Base-by-base conservation (phyloP, 306 rosid species). In the Cicer cuneatum region DNA sequence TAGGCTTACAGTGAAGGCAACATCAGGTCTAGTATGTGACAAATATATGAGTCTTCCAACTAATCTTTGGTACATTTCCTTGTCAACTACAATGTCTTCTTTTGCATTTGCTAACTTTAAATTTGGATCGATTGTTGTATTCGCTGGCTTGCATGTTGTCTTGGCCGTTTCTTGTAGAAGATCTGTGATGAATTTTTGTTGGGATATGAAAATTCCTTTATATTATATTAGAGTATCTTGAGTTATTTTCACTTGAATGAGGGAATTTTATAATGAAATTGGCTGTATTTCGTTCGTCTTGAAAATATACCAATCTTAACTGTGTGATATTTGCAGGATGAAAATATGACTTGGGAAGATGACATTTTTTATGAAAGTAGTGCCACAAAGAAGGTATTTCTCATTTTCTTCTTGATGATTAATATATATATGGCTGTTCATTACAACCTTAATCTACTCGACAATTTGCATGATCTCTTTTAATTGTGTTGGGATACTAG, bases 271-370 rank as follows among this genome's bases (percentile, higher is more conserved):
- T 62, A 21, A 24, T 53, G 62, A 57, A 66, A 58, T 10, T 72
- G 47, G 43, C 16, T 29, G 10, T 18, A 40, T 5, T 73, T 57
- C 8, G 39, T 51, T 67, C 49, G 10, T 53, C 29, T 58, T n/a
- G 69, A 40, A 14, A 43, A 40, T 19, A 43, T 70, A 33, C 49
- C 43, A 43, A 61, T 65, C 37, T 74, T 64, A 56, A 52, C 42
- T 74, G 10, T 61, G 52, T 78, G 15, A 35, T 79, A 45, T 74
- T 66, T 78, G 66, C 86, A 92, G 96, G 92, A 91, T 39, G 93
- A 87, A 51, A 78, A 78, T 48, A 61, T 72, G 51, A 81, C 87
- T 10, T 91, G 98, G 97, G 98, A 89, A 73, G 97, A 91, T 85
- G 85, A 89, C 69, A 61, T 74, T 59, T 76, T 46, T 73, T 60